Percentiles rank a stretch among this genome's conserved stretches.
Conservation (phyloP, 73 alveolate species). For the Paramecium biaurelia region DNA sequence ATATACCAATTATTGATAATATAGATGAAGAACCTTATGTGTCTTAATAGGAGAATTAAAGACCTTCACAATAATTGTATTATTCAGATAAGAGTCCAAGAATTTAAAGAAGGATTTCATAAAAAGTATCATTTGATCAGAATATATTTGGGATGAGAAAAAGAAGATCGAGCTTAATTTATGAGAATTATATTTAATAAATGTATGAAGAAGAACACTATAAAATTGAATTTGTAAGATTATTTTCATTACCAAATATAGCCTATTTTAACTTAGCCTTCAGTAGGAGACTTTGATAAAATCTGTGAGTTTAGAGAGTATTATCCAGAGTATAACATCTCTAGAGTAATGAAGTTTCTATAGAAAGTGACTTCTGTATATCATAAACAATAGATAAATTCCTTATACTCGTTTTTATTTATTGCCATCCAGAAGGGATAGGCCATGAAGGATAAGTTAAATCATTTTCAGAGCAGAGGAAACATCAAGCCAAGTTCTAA, state of each 20-base stretch:
- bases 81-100: slow-evolving; percentile 8
- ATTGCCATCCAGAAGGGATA: not conserved
- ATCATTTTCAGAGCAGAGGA: not conserved
- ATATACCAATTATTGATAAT: not conserved
- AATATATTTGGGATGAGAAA: not conserved
- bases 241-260: not conserved
- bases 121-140: not conserved
- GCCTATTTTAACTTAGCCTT: not conserved
- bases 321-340: slow-evolving; percentile 13
- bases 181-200: not conserved
- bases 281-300: slow-evolving; percentile 37
- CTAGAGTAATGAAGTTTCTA: not conserved
- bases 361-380: not conserved
- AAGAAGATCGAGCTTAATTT: not conserved
- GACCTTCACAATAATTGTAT: not conserved
- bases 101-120: not conserved
- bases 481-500: not conserved
- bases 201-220: not conserved
- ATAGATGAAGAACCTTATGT: not conserved
- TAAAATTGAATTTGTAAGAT: not conserved
- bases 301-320: slow-evolving; percentile 10
- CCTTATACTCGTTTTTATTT: not conserved
- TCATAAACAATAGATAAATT: not conserved
- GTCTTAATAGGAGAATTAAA: not conserved
- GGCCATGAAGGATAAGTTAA: not conserved